These are phyloP conservation scores for Metarhizium album DNA, from an alignment of 2,329 filamentous ascomycete species.

Conservation along the genomic window DNA sequence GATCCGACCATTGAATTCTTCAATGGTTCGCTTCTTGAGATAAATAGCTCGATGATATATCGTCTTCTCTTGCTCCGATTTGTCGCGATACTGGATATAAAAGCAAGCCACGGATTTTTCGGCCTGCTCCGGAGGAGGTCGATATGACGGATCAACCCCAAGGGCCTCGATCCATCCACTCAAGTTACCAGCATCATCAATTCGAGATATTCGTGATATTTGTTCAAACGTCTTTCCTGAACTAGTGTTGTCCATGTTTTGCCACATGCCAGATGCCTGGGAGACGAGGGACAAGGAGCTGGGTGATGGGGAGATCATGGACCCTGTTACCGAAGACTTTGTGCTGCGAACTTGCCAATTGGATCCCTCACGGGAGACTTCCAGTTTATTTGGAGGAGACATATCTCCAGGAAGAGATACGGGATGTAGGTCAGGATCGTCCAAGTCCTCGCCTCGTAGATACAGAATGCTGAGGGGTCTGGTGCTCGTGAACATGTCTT, in stretches of 20 bases:
- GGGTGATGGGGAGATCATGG: slow-evolving; percentile 55
- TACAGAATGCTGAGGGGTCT: slow-evolving; percentile 69
- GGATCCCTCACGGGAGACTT: slow-evolving; percentile 32
- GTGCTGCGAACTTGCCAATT: slow-evolving; percentile 43
- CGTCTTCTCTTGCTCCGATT: slow-evolving; percentile 37
- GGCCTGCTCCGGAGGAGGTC: slow-evolving; percentile 61
- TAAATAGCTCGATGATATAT: slow-evolving; percentile 80
- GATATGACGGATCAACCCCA: slow-evolving; percentile 79
- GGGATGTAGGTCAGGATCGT: slow-evolving; percentile 71
- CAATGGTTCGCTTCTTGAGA: slow-evolving; percentile 62
- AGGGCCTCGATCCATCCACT: slow-evolving; percentile 84
- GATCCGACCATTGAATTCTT: slow-evolving; percentile 62
- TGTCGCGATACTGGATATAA: slow-evolving; percentile 55
- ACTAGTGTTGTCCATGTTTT: slow-evolving; percentile 43
- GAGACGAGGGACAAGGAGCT: slow-evolving; percentile 54
- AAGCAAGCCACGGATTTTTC: slow-evolving; percentile 77
- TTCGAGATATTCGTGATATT: slow-evolving; percentile 39
- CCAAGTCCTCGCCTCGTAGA: slow-evolving; percentile 62
- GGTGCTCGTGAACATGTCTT: slow-evolving; percentile 85
- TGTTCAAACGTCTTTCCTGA: slow-evolving; percentile 40
- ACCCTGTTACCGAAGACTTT: slow-evolving; percentile 47
- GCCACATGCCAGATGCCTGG: slow-evolving; percentile 43
- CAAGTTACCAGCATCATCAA: slow-evolving; percentile 52
- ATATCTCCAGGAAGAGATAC: slow-evolving; percentile 62
- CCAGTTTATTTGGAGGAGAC: slow-evolving; percentile 45